Evolutionary conservation across 176 grass and related monocot species (phyloP).

Genomic region (Avena eriantha): DNA sequence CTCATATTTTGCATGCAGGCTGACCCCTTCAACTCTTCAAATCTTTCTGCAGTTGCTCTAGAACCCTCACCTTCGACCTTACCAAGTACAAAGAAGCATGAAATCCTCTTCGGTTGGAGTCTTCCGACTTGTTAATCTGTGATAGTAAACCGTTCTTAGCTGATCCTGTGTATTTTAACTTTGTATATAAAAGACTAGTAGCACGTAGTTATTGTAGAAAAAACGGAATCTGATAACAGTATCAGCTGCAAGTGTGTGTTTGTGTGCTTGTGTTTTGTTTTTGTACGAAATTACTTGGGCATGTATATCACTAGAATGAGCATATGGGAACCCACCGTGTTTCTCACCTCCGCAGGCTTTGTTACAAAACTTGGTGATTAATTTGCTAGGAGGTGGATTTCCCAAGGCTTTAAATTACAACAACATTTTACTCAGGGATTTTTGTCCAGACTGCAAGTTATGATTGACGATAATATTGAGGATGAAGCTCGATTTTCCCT

Average conservation of each 20-base stretch:
- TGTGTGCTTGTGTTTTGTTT: neutral
- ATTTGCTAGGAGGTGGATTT: too few relatives aligned
- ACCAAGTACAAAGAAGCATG: conserved; percentile 85
- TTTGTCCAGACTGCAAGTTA: too few relatives aligned
- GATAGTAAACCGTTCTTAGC: neutral
- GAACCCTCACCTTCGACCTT: conserved; percentile 94
- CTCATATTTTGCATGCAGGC: neutral
- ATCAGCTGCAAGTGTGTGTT: neutral
- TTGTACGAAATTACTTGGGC: neutral
- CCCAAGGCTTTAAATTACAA: too few relatives aligned
- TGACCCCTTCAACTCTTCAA: conserved; percentile 30
- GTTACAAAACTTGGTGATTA: neutral
- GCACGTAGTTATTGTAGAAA: conserved; percentile 24
- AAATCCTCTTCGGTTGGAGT: conserved; percentile 37
- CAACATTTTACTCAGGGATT: too few relatives aligned
- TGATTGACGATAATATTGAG: too few relatives aligned
- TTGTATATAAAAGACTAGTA: conserved; percentile 15
- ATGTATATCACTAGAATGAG: neutral
- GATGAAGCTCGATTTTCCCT: too few relatives aligned
- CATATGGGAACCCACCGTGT: neutral
- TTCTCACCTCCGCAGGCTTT: neutral
- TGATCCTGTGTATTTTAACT: conserved; percentile 4
- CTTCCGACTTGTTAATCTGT: conserved; percentile 23
- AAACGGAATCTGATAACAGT: neutral
- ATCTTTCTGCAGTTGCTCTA: conserved; percentile 79